Conservation (phyloP, 768 basidiomycete species). For the Collybiopsis luxurians region DNA sequence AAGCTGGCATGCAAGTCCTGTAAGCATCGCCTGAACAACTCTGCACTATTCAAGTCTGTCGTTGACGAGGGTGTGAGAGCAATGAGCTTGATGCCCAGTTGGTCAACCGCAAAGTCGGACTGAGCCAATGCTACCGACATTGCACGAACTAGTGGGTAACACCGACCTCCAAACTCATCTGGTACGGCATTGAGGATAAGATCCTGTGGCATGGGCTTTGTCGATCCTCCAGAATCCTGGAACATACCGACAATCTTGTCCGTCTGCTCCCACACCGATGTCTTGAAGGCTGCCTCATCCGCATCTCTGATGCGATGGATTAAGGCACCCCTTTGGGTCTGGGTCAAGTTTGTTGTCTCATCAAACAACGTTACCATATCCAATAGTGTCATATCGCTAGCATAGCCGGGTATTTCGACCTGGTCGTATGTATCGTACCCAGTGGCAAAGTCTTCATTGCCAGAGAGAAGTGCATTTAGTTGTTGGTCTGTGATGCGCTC, state of each 20-base stretch:
- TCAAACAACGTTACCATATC: background rate
- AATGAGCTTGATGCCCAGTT: background rate
- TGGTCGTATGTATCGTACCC: background rate
- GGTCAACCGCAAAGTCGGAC: background rate
- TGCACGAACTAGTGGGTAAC: background rate
- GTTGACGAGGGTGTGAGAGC: background rate
- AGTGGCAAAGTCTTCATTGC: background rate
- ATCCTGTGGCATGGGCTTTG: background rate
- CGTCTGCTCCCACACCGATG: background rate
- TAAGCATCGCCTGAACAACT: background rate
- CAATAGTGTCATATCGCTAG: background rate
- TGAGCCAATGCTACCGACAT: background rate
- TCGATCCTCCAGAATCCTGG: background rate
- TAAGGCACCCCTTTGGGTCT: background rate
- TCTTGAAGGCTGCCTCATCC: background rate
- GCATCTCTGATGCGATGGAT: background rate
- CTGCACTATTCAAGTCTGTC: background rate
- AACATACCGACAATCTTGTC: background rate
- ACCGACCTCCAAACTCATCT: background rate
- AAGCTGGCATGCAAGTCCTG: background rate
- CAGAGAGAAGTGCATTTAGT: background rate
- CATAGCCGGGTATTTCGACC: background rate
- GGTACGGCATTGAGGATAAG: background rate
- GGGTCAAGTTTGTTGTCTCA: background rate
- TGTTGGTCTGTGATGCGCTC: background rate